Evolutionary conservation across 495 filamentous ascomycete species (phyloP).

Genomic region (Penicillium cosmopolitanum): DNA sequence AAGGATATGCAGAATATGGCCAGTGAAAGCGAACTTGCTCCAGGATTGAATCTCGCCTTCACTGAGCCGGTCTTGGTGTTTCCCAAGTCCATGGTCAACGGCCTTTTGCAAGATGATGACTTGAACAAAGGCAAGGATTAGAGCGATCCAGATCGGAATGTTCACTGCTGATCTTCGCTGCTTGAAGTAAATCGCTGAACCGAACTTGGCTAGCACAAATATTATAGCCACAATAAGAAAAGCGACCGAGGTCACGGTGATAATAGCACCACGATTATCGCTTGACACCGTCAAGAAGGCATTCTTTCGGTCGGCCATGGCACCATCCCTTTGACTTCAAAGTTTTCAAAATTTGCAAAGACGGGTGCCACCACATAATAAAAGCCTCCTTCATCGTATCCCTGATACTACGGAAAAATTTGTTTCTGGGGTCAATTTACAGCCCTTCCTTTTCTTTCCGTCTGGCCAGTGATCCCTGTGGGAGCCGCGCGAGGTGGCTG

Average conservation of each 20-base stretch:
- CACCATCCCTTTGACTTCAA: slow-evolving; percentile 1
- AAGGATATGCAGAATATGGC: slow-evolving; percentile 30
- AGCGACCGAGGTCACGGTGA: slow-evolving; percentile 30
- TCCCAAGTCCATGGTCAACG: slow-evolving; percentile 33
- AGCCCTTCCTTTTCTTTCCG: neutral
- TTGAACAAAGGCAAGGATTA: slow-evolving; percentile 27
- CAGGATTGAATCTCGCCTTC: slow-evolving; percentile 19
- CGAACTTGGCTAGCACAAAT: slow-evolving; percentile 28
- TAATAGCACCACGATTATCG: slow-evolving; percentile 26
- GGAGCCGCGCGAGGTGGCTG: neutral
- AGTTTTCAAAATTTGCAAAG: neutral
- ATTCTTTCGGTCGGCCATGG: slow-evolving; percentile 22
- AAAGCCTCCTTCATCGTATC: neutral
- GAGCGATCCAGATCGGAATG: slow-evolving; percentile 37
- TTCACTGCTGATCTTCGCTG: slow-evolving; percentile 30
- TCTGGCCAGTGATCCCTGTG: neutral
- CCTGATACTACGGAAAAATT: neutral
- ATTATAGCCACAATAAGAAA: slow-evolving; percentile 30
- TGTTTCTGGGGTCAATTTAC: neutral
- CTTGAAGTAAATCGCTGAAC: slow-evolving; percentile 34
- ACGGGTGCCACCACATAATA: neutral
- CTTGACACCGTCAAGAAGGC: slow-evolving; percentile 25
- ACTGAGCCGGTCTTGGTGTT: slow-evolving; percentile 22
- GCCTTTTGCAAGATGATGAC: slow-evolving; percentile 31
- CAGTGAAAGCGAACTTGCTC: slow-evolving; percentile 32